Conservation (phyloP, 176 grass and related monocot genomes). For the Avena insularis region DNA sequence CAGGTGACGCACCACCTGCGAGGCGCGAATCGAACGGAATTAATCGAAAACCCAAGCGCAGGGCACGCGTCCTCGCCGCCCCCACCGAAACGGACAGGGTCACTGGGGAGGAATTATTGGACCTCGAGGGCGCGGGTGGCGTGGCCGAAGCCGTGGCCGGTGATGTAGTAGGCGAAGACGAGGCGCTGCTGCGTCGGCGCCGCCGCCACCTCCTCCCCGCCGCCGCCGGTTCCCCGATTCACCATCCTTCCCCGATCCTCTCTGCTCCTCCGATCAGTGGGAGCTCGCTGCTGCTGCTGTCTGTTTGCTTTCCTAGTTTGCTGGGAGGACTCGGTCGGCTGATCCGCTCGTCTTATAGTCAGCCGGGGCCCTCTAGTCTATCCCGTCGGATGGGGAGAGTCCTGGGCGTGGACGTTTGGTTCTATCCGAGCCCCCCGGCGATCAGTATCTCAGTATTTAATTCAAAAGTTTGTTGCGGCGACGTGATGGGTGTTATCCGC, state of each 20-base stretch:
- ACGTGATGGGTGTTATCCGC: too few relatives aligned
- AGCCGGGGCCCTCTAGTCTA: not conserved
- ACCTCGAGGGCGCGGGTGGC: constrained; percentile 93
- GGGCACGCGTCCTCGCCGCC: not conserved
- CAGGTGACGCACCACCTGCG: constrained; percentile 91
- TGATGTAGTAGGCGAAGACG: constrained; percentile 93
- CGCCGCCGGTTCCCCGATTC: not conserved
- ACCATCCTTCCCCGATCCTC: not conserved
- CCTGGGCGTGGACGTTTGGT: not conserved
- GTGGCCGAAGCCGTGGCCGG: constrained; percentile 97
- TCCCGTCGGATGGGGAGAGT: constrained; percentile 22
- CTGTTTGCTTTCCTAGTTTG: not conserved
- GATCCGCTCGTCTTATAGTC: not conserved
- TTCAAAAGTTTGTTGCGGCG: constrained; percentile 15
- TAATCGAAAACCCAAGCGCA: not conserved
- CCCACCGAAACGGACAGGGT: not conserved
- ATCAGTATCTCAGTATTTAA: not conserved
- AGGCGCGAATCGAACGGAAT: not conserved
- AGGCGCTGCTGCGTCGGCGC: constrained; percentile 46
- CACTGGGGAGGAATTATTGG: not conserved
- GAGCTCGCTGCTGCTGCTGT: not conserved
- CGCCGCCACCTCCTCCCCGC: not conserved
- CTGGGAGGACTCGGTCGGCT: not conserved
- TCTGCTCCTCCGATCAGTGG: constrained; percentile 11
- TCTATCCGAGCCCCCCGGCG: constrained; percentile 25